Base-by-base conservation (phyloP, 306 rosid genomes). In the Dryas drummondii region DNA sequence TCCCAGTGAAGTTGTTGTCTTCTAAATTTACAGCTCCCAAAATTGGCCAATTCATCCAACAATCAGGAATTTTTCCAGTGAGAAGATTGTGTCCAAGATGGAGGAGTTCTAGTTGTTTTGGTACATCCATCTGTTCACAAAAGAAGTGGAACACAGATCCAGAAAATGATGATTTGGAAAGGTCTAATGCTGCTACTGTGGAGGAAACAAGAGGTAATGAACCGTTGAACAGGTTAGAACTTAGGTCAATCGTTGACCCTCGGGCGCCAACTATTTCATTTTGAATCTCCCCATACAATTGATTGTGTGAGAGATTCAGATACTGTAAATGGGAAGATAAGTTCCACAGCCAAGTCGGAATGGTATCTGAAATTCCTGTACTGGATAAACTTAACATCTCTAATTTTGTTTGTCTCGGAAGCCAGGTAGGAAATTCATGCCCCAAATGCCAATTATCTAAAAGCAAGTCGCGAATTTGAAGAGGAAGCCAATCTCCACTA, bases 351-450 rank as follows among this genome's bases (percentile, higher is more conserved):
- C 22, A 22, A 22, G 22, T 22, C 22, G 22, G 22, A 22, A 22
- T 22, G 22, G 22, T 22, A 22, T 22, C 22, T 22, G 22, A 22
- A 22, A 22, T 22, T 22, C 22, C 22, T 22, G 22, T 22, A 22
- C 11, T 70, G 14, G 86, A 71, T 53, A 86, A 51, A 60, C 69
- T 19, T 53, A 86, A 11, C 0, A 5, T 14, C 47, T 1, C 1
- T 6, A 71, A 10, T 2, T 64, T 52, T 11, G 22, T 68, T 68
- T 79, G 77, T 5, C 3, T 12, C 78, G 41, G 66, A 14, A 87
- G 66, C 88, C 90, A 87, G 42, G 26, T 5, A 13, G 88, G 88
- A 67, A 87, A 76, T 11, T 74, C 58, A 5, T 73, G 81, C 6
- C 83, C 86, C n/a, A 84, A 8, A 50, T 51, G 59, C 54, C 75